These are phyloP conservation scores for Penicillium alfredii DNA, from an alignment of 495 filamentous ascomycete species.

Conservation along the genomic window DNA sequence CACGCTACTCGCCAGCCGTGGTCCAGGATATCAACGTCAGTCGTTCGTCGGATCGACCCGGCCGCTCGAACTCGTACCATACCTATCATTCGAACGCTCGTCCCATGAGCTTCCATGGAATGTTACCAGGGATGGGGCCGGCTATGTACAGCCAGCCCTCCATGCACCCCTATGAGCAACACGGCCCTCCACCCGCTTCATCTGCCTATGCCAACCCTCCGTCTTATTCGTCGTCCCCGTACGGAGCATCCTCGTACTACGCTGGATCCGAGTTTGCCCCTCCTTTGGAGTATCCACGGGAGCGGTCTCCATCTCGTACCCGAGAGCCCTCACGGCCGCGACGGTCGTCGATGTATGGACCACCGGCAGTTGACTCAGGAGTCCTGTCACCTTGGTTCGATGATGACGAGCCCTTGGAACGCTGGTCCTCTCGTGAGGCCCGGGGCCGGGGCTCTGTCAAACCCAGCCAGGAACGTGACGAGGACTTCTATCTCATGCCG, in stretches of 20 bases:
- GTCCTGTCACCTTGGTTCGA: slow-evolving; percentile 21
- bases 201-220: slow-evolving; percentile 32
- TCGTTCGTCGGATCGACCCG: slow-evolving; percentile 20
- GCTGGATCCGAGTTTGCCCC: slow-evolving; percentile 19
- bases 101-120: slow-evolving; percentile 42
- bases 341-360: slow-evolving; percentile 26
- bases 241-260: slow-evolving; percentile 21
- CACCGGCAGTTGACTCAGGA: slow-evolving; percentile 25
- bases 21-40: slow-evolving; percentile 26
- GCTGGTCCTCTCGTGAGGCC: slow-evolving; percentile 21
- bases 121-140: slow-evolving; percentile 25
- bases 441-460: slow-evolving; percentile 13
- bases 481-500: slow-evolving; percentile 43
- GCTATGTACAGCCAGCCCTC: slow-evolving; percentile 29
- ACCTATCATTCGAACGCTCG: slow-evolving; percentile 32
- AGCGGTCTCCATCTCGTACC: slow-evolving; percentile 30
- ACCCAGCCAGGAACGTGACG: slow-evolving; percentile 24
- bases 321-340: slow-evolving; percentile 28
- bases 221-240: slow-evolving; percentile 27
- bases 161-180: slow-evolving; percentile 25
- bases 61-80: slow-evolving; percentile 33
- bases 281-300: slow-evolving; percentile 22
- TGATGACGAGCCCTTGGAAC: slow-evolving; percentile 24
- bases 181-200: slow-evolving; percentile 32
- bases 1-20: slow-evolving; percentile 20